These are phyloP conservation scores for Aspergillus cejpii DNA, from an alignment of 2,329 filamentous ascomycete genomes.

Conservation along the genomic window DNA sequence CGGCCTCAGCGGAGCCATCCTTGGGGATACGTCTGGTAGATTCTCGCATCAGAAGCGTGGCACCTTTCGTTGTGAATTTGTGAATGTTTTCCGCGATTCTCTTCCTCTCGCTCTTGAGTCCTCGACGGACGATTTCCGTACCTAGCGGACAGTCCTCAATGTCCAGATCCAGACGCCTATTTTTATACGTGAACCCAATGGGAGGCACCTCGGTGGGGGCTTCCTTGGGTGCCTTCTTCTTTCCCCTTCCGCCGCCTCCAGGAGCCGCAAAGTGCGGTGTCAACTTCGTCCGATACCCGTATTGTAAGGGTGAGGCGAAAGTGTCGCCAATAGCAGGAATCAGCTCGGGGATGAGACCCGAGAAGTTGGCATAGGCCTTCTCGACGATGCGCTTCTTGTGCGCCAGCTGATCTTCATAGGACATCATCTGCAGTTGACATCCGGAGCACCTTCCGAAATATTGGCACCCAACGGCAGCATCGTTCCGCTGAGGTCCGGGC, in stretches of 20 bases:
- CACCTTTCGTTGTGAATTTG: constrained; percentile 65
- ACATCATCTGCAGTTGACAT: constrained; percentile 96
- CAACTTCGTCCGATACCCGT: constrained; percentile 91
- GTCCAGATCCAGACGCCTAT: constrained; percentile 71
- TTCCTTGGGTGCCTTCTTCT: constrained; percentile 45
- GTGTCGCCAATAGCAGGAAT: constrained; percentile 75
- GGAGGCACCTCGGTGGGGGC: constrained; percentile 55
- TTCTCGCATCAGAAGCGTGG: constrained; percentile 83
- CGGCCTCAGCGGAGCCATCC: constrained; percentile 12
- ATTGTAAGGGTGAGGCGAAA: constrained; percentile 82
- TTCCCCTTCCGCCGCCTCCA: constrained; percentile 46
- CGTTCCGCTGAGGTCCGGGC: constrained; percentile 69
- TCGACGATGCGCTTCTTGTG: constrained; percentile 83
- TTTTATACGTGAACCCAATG: constrained; percentile 87
- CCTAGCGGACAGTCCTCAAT: constrained; percentile 97
- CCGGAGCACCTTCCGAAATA: constrained; percentile 87
- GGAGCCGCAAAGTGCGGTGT: constrained; percentile 92
- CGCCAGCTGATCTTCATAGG: constrained; percentile 74
- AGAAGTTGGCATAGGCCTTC: constrained; percentile 89
- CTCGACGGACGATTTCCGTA: constrained; percentile 73
- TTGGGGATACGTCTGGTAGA: constrained; percentile 58
- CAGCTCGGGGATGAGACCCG: constrained; percentile 65
- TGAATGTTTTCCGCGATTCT: constrained; percentile 64
- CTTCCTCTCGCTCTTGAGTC: constrained; percentile 70
- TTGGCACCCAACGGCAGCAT: constrained; percentile 67